phyloP scores from a whole-genome alignment of 352 stramenopile species.

The Thraustochytrium sp. region DNA sequence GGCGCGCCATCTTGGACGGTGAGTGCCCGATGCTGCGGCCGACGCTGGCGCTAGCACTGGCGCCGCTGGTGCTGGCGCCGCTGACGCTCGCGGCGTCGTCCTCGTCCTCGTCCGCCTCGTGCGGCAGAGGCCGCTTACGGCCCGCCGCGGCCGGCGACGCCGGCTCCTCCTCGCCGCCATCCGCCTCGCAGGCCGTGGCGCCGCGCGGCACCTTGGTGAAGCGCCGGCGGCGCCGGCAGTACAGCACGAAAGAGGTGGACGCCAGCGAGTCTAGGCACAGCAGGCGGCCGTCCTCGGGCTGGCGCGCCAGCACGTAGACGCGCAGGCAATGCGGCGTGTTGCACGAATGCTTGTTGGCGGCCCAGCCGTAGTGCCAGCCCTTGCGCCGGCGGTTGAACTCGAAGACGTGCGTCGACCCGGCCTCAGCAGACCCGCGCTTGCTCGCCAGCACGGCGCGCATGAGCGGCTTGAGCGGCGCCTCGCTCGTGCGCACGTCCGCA shows the following conservation, averaged over 20 bases:
- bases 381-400: constrained; percentile 32
- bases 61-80: background rate
- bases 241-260: constrained; percentile 19
- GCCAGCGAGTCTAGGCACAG: background rate
- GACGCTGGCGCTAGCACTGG: no score
- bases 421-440: constrained; percentile 52
- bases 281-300: background rate
- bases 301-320: constrained; percentile 39
- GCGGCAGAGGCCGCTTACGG: background rate
- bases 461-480: background rate
- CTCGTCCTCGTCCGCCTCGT: background rate
- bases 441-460: constrained; percentile 57
- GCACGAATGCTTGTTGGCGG: constrained; percentile 47
- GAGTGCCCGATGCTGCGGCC: no score
- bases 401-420: background rate
- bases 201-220: no score
- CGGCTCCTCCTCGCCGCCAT: background rate
- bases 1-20: background rate
- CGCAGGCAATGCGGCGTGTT: constrained; percentile 46
- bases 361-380: constrained; percentile 50
- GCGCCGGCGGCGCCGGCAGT: constrained; percentile 19
- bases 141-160: background rate
- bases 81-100: background rate
- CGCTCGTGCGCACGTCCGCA: background rate
- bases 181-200: no score